Evolutionary conservation across 192 early-diverging fungal genomes (phyloP).

Genomic region (Podochytrium sp.): DNA sequence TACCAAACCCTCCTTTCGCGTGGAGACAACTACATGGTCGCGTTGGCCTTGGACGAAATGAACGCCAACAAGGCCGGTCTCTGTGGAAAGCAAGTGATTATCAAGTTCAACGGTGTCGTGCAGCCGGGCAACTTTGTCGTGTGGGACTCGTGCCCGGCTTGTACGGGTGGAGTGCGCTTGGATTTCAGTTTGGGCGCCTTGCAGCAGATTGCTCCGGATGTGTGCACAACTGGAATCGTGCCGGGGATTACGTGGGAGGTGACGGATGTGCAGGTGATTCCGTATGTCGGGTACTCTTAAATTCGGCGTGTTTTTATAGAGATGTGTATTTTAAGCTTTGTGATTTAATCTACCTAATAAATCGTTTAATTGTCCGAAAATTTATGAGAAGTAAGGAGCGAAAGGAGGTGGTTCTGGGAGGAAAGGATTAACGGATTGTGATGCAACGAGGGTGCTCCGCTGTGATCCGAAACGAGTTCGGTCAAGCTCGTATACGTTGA

Average conservation of each 20-base stretch:
- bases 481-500: no score
- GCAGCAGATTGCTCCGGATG: not conserved
- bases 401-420: no score
- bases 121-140: constrained; percentile 5
- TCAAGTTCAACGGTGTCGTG: not conserved
- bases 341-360: no score
- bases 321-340: no score
- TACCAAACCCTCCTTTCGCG: not conserved
- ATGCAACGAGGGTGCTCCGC: no score
- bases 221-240: constrained; percentile 2
- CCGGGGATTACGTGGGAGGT: constrained; percentile 14
- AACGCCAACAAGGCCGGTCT: constrained; percentile 10
- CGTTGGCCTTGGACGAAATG: constrained; percentile 16
- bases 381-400: no score
- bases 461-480: no score
- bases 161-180: constrained; percentile 11
- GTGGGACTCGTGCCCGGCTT: constrained; percentile 16
- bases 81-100: constrained; percentile 17
- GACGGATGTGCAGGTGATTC: constrained; percentile 16
- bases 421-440: no score
- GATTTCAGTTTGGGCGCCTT: constrained; percentile 8
- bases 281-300: constrained; percentile 6
- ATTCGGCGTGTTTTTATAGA: no score
- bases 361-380: no score
- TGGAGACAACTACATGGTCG: constrained; percentile 15